A percentile compares a stretch with the other conserved stretches of the same genome.
Evolutionary conservation across 2,329 filamentous ascomycete species (phyloP).

Genomic region (Botryotinia globosa): DNA sequence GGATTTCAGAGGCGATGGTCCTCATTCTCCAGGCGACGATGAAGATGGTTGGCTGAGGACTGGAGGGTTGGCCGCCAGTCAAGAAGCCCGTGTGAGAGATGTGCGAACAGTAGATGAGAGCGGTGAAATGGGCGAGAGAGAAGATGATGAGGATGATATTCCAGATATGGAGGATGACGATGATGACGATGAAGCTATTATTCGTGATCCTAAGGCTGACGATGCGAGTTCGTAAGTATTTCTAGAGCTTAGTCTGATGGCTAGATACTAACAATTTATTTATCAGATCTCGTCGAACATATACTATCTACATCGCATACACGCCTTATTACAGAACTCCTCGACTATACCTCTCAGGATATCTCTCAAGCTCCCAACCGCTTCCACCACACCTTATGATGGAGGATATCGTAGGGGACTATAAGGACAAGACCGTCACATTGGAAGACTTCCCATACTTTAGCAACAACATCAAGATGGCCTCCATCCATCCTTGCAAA

Average conservation of each 20-base stretch:
- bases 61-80: constrained; percentile 71
- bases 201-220: constrained; percentile 60
- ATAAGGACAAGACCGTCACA: constrained; percentile 98
- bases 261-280: not conserved
- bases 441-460: constrained; percentile 97
- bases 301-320: constrained; percentile 98
- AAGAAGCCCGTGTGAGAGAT: constrained; percentile 73
- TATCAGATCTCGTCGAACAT: constrained; percentile 77
- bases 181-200: constrained; percentile 92
- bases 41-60: constrained; percentile 93
- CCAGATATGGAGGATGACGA: constrained; percentile 98
- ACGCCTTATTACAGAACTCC: constrained; percentile 95
- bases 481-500: constrained; percentile 93
- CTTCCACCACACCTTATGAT: constrained; percentile 85
- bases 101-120: constrained; percentile 87
- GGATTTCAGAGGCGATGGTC: constrained; percentile 50
- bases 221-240: constrained; percentile 35
- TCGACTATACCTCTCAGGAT: constrained; percentile 90
- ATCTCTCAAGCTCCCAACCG: constrained; percentile 74
- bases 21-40: constrained; percentile 52
- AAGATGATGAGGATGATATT: constrained; percentile 76
- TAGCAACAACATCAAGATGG: constrained; percentile 89
- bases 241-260: not conserved
- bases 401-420: constrained; percentile 94
- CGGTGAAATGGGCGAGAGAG: constrained; percentile 76